These are phyloP conservation scores for Magnolia officinalis DNA, from an alignment of 164 flowering plant species.

Conservation along the genomic window DNA sequence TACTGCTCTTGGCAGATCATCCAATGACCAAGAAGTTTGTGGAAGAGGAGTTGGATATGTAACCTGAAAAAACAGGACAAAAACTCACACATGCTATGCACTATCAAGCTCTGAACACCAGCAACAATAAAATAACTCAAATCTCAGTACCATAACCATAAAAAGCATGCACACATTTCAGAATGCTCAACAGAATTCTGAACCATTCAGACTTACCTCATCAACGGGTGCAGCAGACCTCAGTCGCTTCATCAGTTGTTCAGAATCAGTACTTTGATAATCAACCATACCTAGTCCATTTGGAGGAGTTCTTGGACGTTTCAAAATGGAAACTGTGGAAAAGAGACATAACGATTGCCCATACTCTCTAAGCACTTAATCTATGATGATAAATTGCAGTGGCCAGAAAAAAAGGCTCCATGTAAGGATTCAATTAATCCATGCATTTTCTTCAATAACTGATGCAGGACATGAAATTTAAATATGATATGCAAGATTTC, in stretches of 20 bases:
- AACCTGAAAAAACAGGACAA: conserved; percentile 36
- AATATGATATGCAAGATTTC: too few relatives aligned
- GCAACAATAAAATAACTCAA: neutral
- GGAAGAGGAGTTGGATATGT: conserved; percentile 61
- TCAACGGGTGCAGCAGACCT: conserved; percentile 65
- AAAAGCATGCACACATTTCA: neutral
- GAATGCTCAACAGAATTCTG: neutral
- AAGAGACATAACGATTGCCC: neutral
- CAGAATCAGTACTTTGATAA: conserved; percentile 76
- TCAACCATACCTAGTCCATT: conserved; percentile 66
- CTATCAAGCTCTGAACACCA: neutral
- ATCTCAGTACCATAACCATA: neutral
- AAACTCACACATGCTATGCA: neutral
- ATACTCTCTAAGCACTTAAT: neutral
- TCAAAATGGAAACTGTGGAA: conserved; percentile 48
- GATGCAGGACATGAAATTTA: too few relatives aligned
- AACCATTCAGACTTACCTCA: conserved; percentile 43
- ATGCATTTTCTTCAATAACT: neutral
- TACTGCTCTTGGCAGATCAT: conserved; percentile 76
- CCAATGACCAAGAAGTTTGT: conserved; percentile 62
- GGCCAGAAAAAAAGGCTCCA: neutral
- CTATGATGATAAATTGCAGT: neutral
- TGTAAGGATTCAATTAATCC: neutral
- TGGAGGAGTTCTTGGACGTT: conserved; percentile 85
- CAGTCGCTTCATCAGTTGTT: conserved; percentile 76